phyloP scores from a whole-genome alignment of 495 filamentous ascomycete genomes.

The Xylaria sp. region DNA sequence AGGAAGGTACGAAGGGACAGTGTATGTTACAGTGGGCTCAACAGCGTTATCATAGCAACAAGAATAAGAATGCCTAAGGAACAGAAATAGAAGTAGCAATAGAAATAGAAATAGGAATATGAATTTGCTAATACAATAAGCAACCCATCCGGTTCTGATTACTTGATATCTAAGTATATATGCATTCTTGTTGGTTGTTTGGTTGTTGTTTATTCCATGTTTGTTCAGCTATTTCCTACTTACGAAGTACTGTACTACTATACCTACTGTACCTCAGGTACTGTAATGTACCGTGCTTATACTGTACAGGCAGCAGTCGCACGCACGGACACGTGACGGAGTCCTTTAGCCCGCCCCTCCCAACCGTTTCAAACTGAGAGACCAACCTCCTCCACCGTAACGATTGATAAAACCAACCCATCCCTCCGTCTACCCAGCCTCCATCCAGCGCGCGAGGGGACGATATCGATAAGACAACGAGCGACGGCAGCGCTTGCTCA shows the following conservation, averaged over 20 bases:
- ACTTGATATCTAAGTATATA: no score
- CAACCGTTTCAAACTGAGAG: slow-evolving; percentile 39
- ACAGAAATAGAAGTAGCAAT: no score
- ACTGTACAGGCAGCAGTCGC: no score
- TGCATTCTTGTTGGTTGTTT: no score
- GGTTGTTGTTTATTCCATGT: no score
- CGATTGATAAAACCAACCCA: slow-evolving; percentile 8
- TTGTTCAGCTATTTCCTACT: no score
- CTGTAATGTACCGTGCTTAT: no score
- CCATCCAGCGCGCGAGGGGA: slow-evolving; percentile 4
- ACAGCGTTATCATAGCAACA: not conserved
- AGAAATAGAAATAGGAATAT: not conserved
- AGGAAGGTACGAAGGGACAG: not conserved
- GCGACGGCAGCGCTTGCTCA: not conserved
- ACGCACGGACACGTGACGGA: slow-evolving; percentile 8
- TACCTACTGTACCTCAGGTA: no score
- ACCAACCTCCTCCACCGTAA: slow-evolving; percentile 28
- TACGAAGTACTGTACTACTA: no score
- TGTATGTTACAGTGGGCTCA: not conserved
- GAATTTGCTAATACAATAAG: not conserved
- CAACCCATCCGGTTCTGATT: no score
- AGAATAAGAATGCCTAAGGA: not conserved
- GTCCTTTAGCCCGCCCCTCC: not conserved
- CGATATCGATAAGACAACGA: slow-evolving; percentile 28
- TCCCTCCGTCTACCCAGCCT: slow-evolving; percentile 11